Conservation (phyloP, 305 asterid species). For the Nicotiana rustica region DNA sequence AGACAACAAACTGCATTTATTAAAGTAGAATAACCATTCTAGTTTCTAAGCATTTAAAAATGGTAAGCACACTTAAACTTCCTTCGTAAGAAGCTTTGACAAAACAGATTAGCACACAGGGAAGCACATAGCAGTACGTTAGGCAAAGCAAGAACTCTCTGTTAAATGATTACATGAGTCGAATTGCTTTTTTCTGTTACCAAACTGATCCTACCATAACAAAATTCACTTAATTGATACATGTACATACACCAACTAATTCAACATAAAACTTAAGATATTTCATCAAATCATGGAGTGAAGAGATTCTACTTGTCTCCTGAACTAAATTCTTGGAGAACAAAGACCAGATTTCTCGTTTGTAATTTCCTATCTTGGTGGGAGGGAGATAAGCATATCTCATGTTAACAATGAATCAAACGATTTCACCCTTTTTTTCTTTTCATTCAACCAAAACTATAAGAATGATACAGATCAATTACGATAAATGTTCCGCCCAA, state of each 20-base stretch:
- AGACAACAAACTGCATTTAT: background rate
- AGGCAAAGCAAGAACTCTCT: constrained; percentile 2
- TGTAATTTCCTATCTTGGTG: too few species aligned
- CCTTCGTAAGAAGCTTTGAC: constrained; percentile 5
- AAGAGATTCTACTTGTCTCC: background rate
- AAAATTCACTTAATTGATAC: too few species aligned
- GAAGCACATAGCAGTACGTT: background rate
- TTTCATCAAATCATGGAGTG: background rate
- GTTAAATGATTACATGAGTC: background rate
- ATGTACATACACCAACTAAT: background rate
- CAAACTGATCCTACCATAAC: too few species aligned
- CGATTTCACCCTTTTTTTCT: too few species aligned
- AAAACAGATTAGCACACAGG: background rate
- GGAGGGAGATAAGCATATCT: too few species aligned
- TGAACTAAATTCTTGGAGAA: background rate
- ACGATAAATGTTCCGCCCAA: background rate
- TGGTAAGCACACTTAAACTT: constrained; percentile 8
- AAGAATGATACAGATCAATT: constrained; percentile 9
- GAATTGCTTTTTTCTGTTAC: too few species aligned
- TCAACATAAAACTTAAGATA: background rate
- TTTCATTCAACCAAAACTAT: background rate
- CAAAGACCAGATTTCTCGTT: too few species aligned
- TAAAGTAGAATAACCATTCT: background rate
- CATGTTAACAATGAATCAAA: too few species aligned
- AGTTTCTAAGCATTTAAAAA: constrained; percentile 26